Evolutionary conservation across 1,284 basidiomycete species (phyloP).

Genomic region (Ustilago cynodontis): DNA sequence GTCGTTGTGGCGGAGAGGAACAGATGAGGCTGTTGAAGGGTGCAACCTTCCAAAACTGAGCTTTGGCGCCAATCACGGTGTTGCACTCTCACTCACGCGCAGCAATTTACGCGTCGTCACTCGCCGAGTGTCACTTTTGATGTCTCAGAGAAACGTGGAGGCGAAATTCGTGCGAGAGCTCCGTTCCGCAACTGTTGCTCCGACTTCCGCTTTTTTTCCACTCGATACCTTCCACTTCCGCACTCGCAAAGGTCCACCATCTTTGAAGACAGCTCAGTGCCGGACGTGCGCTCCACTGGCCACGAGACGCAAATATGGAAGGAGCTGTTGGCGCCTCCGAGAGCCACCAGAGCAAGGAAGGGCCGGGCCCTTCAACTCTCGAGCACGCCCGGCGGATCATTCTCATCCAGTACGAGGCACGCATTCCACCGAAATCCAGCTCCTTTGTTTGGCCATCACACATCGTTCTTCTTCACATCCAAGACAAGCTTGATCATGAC

Average conservation of each 20-base stretch:
- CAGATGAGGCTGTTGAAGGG: conserved; percentile 1
- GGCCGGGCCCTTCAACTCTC: conserved; percentile 37
- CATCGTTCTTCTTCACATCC: conserved; percentile 27
- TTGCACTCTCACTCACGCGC: conserved; percentile 13
- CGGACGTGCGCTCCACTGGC: neutral
- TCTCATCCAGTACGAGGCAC: conserved; percentile 47
- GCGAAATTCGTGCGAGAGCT: conserved; percentile 28
- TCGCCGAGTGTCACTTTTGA: conserved; percentile 30
- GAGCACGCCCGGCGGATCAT: conserved; percentile 28
- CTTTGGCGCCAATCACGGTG: conserved; percentile 27
- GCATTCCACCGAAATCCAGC: conserved; percentile 35
- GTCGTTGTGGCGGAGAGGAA: conserved; percentile 12
- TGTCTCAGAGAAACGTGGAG: neutral
- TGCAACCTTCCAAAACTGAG: conserved; percentile 27
- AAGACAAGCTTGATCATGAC: conserved; percentile 31
- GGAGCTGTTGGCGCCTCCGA: neutral
- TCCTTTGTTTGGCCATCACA: conserved; percentile 42
- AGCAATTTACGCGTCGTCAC: conserved; percentile 50
- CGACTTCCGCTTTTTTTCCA: conserved; percentile 1
- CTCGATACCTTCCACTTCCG: neutral
- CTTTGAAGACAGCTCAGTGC: neutral
- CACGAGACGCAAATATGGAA: neutral
- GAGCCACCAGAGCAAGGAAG: neutral
- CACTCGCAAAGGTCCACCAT: neutral
- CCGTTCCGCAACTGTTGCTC: neutral